Conservation (phyloP, 2,329 filamentous ascomycete genomes). For the Pseudocercospora musae region DNA sequence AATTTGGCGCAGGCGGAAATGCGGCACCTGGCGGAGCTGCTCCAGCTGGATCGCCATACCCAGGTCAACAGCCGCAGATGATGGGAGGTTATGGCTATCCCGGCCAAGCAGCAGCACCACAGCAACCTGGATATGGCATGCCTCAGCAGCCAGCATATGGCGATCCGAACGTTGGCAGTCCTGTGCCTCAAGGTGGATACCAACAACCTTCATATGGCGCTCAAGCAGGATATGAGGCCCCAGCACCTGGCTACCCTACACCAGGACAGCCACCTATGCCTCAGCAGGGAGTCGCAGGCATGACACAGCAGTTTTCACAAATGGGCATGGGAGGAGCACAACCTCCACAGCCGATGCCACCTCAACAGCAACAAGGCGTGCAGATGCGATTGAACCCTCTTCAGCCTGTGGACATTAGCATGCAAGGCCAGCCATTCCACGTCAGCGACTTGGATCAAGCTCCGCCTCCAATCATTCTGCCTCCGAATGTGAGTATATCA, state of each 20-base stretch:
- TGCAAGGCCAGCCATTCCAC: constrained; percentile 84
- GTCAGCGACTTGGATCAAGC: constrained; percentile 88
- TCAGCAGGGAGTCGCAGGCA: constrained; percentile 41
- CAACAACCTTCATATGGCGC: constrained; percentile 42
- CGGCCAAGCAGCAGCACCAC: constrained; percentile 27
- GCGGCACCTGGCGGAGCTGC: constrained; percentile 41
- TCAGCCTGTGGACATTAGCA: constrained; percentile 76
- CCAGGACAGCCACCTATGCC: constrained; percentile 13
- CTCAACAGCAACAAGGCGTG: constrained; percentile 47
- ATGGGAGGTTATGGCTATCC: constrained; percentile 44
- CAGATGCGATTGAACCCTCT: constrained; percentile 71
- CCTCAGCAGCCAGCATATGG: constrained; percentile 33
- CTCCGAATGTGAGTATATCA: constrained; percentile 72
- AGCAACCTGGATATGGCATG: constrained; percentile 34
- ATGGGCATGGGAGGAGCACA: constrained; percentile 62
- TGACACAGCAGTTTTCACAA: constrained; percentile 73
- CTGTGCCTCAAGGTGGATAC: constrained; percentile 15
- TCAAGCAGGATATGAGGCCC: constrained; percentile 62
- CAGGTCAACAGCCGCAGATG: constrained; percentile 38
- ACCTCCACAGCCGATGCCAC: constrained; percentile 44
- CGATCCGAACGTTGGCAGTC: constrained; percentile 23
- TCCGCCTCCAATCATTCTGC: constrained; percentile 85
- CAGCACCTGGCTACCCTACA: constrained; percentile 34
- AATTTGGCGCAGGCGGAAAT: constrained; percentile 86
- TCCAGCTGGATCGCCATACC: constrained; percentile 43